Conservation (phyloP, 2,329 filamentous ascomycete species). For the Paramyrothecium sp. region DNA sequence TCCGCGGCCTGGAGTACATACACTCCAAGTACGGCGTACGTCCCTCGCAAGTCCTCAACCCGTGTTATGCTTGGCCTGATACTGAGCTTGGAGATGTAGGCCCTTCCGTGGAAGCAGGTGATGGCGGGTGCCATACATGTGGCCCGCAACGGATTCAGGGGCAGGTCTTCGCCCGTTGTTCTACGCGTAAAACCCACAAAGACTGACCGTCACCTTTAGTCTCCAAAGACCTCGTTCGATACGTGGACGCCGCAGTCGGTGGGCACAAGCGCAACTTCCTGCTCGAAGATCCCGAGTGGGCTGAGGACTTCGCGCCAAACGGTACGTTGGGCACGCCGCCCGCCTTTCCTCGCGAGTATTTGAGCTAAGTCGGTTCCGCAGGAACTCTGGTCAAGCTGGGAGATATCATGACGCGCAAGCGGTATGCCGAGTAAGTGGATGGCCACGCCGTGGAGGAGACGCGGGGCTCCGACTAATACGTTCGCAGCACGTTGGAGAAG, state of each 20-base stretch:
- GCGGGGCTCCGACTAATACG: background rate
- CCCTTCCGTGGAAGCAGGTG: slow-evolving; percentile 67
- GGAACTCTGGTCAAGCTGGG: slow-evolving; percentile 67
- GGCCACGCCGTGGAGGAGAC: background rate
- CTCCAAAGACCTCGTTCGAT: slow-evolving; percentile 69
- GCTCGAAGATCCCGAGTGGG: slow-evolving; percentile 73
- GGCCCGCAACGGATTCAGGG: slow-evolving; percentile 69
- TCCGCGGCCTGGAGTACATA: slow-evolving; percentile 76
- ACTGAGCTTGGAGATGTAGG: slow-evolving; percentile 25
- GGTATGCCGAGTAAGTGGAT: slow-evolving; percentile 61
- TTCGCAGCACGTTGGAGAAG: slow-evolving; percentile 61
- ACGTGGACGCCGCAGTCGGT: slow-evolving; percentile 58
- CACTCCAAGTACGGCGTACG: slow-evolving; percentile 68
- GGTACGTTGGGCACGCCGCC: slow-evolving; percentile 33
- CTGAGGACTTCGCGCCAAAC: slow-evolving; percentile 83
- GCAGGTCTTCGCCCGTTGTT: slow-evolving; percentile 19
- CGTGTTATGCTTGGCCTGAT: background rate
- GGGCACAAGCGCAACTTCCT: slow-evolving; percentile 57
- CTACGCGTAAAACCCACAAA: too few relatives aligned
- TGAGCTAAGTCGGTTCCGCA: slow-evolving; percentile 16
- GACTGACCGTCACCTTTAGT: slow-evolving; percentile 42
- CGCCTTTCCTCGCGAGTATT: background rate
- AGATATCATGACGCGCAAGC: slow-evolving; percentile 75
- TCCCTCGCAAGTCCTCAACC: background rate
- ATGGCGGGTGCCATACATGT: slow-evolving; percentile 72